phyloP scores from a whole-genome alignment of 257 asterid species.

The Rubia yunnanensis region DNA sequence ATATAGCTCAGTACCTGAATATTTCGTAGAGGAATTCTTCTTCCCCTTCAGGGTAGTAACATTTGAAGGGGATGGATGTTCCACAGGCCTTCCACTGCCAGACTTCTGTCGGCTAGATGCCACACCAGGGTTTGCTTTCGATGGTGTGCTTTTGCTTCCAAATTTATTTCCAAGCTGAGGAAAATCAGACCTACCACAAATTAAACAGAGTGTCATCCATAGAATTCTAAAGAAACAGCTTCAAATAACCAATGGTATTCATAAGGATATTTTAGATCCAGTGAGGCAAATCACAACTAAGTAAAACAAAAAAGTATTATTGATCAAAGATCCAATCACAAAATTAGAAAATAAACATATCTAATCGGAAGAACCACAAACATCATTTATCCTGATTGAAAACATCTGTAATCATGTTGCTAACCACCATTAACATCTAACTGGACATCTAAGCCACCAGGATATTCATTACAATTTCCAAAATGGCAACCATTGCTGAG shows the following conservation, averaged over 20 bases:
- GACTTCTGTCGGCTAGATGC: constrained; percentile 55
- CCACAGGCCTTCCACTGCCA: constrained; percentile 35
- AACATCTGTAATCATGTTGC: not conserved
- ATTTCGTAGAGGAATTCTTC: constrained; percentile 41
- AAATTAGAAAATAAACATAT: not conserved
- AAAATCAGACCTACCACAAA: constrained; percentile 54
- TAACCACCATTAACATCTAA: not conserved
- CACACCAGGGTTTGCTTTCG: constrained; percentile 46
- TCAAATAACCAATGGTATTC: not conserved
- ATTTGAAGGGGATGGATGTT: constrained; percentile 36
- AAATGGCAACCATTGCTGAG: not conserved
- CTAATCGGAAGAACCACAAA: not conserved
- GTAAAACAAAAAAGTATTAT: no score
- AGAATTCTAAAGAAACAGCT: not conserved
- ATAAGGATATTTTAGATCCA: no score
- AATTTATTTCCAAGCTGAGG: constrained; percentile 59
- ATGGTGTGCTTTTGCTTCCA: constrained; percentile 59
- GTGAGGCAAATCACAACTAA: no score
- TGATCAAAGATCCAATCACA: not conserved
- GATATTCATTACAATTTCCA: not conserved
- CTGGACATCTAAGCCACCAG: not conserved
- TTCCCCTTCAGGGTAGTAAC: constrained; percentile 49
- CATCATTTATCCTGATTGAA: not conserved
- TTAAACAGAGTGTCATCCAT: constrained; percentile 1
- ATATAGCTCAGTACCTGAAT: constrained; percentile 45